These are phyloP conservation scores for Tetradesmus lagerheimii DNA, from an alignment of 139 green algal genomes.

Conservation along the genomic window DNA sequence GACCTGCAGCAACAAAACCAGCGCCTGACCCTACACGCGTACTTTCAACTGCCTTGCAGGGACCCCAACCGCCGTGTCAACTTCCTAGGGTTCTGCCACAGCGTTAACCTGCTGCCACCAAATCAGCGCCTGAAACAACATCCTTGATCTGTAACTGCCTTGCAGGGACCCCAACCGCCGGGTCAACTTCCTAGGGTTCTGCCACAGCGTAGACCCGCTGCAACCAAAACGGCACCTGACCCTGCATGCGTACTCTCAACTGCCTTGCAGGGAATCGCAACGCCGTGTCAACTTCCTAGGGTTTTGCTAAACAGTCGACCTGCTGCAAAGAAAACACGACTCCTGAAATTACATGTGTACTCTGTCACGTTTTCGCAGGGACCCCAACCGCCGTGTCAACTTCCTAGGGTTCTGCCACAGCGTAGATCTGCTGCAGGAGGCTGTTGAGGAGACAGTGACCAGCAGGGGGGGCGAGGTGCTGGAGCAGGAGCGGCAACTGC, in stretches of 20 bases:
- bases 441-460: slow-evolving; percentile 22
- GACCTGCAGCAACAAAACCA: not conserved
- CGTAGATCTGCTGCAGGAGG: slow-evolving; percentile 27
- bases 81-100: slow-evolving; percentile 6
- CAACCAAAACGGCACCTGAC: not conserved
- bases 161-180: not conserved
- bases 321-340: no score
- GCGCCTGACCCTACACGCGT: no score
- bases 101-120: not conserved
- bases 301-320: not conserved
- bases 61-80: not conserved
- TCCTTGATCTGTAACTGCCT: not conserved
- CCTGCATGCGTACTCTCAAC: no score
- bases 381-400: slow-evolving; percentile 3
- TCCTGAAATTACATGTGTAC: not conserved
- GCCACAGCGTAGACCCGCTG: not conserved
- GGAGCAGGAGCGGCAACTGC: slow-evolving; percentile 17
- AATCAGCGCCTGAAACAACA: not conserved
- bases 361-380: not conserved
- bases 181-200: slow-evolving; percentile 13
- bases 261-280: not conserved
- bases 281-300: not conserved
- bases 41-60: not conserved
- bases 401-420: slow-evolving; percentile 46
- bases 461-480: slow-evolving; percentile 29